Evolutionary conservation across 2,329 filamentous ascomycete species (phyloP).

Genomic region (Fusarium liriodendri): DNA sequence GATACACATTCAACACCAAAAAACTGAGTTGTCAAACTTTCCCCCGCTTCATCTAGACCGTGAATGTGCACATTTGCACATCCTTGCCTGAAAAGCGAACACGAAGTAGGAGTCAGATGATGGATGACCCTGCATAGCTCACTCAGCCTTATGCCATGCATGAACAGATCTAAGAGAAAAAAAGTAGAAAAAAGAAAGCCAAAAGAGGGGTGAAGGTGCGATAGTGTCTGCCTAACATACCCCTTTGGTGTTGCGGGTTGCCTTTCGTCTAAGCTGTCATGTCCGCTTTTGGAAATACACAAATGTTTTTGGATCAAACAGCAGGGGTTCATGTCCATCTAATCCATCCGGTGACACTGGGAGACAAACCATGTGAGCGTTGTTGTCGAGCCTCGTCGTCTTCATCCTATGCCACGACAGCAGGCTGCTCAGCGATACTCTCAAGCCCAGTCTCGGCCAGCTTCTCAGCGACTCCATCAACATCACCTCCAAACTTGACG

Average conservation of each 20-base stretch:
- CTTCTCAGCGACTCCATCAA: slow-evolving; percentile 41
- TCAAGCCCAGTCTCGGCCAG: slow-evolving; percentile 43
- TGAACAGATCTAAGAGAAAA: neutral
- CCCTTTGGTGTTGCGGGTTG: neutral
- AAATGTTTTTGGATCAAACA: neutral
- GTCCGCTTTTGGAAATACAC: neutral
- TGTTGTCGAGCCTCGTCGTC: neutral
- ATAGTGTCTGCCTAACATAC: neutral
- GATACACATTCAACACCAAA: neutral
- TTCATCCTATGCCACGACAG: slow-evolving; percentile 32
- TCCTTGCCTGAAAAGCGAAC: neutral
- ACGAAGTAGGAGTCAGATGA: neutral
- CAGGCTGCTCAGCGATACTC: slow-evolving; percentile 23
- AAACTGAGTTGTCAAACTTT: neutral
- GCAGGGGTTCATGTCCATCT: neutral
- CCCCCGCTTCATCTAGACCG: neutral
- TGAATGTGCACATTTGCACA: neutral
- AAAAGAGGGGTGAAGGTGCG: neutral
- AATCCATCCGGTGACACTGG: neutral
- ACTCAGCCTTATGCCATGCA: neutral
- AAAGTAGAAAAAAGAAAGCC: neutral
- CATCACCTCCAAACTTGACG: slow-evolving; percentile 42
- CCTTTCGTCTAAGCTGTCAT: neutral
- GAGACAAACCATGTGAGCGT: neutral
- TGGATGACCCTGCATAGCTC: neutral